Percentiles rank a stretch among this genome's conserved stretches.
These are phyloP conservation scores for Paspalum vaginatum DNA, from an alignment of 176 grass and related monocot genomes.

Conservation along the genomic window DNA sequence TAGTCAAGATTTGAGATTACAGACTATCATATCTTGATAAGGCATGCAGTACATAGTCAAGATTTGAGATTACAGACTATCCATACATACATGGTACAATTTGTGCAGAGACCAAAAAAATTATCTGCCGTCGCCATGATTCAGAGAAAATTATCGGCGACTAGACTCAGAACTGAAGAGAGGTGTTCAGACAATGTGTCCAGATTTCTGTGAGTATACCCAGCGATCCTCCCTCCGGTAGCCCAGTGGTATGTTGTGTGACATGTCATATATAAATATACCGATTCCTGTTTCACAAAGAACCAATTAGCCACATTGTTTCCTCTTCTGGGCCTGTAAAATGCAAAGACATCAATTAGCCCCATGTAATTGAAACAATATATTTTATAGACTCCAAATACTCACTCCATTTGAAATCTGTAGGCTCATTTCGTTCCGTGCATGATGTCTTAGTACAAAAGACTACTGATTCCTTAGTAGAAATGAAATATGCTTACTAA, in stretches of 20 bases:
- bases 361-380: background rate
- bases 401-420: too few relatives aligned
- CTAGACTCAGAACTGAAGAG: background rate
- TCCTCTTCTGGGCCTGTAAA: constrained; percentile 69
- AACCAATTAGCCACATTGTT: constrained; percentile 51
- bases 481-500: too few relatives aligned
- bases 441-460: too few relatives aligned
- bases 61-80: constrained; percentile 10
- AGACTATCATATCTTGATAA: background rate
- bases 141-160: background rate
- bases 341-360: constrained; percentile 25
- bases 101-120: background rate
- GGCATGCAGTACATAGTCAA: background rate
- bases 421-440: too few relatives aligned
- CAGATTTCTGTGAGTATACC: background rate
- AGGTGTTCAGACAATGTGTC: background rate
- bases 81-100: constrained; percentile 6
- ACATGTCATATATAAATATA: background rate
- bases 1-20: too few relatives aligned
- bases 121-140: background rate
- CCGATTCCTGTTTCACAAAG: constrained; percentile 8
- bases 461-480: too few relatives aligned
- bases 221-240: constrained; percentile 8
- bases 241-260: background rate
- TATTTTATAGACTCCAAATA: background rate